Evolutionary conservation across 73 alveolate species (phyloP).

Genomic region (Tetrahymena elliotti): DNA sequence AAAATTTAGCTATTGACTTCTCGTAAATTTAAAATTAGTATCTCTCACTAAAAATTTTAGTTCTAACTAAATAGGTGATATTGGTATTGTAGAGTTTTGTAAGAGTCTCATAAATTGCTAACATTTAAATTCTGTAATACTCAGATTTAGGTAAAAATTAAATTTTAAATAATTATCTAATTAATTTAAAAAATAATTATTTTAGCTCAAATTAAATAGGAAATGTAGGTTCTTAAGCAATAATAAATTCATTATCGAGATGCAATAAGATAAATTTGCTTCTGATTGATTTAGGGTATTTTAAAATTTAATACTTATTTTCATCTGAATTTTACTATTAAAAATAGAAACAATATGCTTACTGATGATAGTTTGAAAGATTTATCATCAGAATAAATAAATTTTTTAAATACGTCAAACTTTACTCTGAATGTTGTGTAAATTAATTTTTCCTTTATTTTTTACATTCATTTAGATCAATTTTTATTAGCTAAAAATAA

Average conservation of each 20-base stretch:
- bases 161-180: not conserved
- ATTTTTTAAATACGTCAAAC: not conserved
- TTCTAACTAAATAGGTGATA: not conserved
- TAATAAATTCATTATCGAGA: not conserved
- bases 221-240: not conserved
- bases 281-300: not conserved
- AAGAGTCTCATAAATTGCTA: not conserved
- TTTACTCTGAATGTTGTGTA: not conserved
- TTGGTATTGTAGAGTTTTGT: not conserved
- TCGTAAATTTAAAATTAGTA: not conserved
- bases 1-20: not conserved
- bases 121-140: not conserved
- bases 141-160: not conserved
- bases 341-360: not conserved
- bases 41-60: not conserved
- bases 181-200: not conserved
- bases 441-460: no score
- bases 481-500: no score
- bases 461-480: no score
- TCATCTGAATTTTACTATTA: not conserved
- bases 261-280: not conserved
- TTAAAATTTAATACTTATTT: not conserved
- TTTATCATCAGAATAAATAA: not conserved
- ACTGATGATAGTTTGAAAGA: not conserved
- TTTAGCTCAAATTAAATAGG: not conserved